These are phyloP conservation scores for Venturia oleaginea DNA, from an alignment of 2,329 filamentous ascomycete genomes.

Conservation along the genomic window DNA sequence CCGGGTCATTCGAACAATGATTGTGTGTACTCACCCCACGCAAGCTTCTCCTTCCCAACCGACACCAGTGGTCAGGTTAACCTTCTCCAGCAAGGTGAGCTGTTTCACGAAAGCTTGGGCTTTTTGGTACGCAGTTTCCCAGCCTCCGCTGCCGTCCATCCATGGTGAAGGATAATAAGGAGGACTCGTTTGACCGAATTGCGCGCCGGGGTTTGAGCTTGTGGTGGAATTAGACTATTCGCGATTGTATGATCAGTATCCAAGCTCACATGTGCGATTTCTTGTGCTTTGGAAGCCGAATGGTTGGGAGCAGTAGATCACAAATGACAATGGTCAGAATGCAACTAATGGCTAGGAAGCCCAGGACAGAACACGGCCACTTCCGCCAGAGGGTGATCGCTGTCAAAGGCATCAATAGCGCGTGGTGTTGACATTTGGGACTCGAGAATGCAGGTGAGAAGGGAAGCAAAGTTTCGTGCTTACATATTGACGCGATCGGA, in stretches of 20 bases:
- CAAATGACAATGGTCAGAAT: not conserved
- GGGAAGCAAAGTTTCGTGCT: not conserved
- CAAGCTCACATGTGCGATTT: conserved; percentile 9
- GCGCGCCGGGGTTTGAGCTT: conserved; percentile 4
- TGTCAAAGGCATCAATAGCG: not conserved
- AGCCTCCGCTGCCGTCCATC: conserved; percentile 65
- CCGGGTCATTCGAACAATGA: conserved; percentile 22
- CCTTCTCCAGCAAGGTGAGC: conserved; percentile 78
- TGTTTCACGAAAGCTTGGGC: conserved; percentile 74
- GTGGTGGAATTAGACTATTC: not conserved
- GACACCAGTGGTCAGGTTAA: conserved; percentile 87
- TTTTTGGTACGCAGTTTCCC: conserved; percentile 66
- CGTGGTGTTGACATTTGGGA: not conserved
- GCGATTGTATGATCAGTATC: not conserved
- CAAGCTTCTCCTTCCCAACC: conserved; percentile 47
- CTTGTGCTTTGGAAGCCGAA: not conserved
- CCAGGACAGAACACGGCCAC: conserved; percentile 1
- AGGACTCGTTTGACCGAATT: conserved; percentile 25
- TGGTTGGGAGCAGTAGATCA: not conserved
- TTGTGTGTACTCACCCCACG: conserved; percentile 2
- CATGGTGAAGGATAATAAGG: conserved; percentile 82
- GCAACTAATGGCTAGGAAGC: not conserved
- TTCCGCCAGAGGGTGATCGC: not conserved
- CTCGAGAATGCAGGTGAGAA: not conserved
- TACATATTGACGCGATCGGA: not conserved